Conservation (phyloP, 2,329 filamentous ascomycete species). For the Lomentospora prolificans region DNA sequence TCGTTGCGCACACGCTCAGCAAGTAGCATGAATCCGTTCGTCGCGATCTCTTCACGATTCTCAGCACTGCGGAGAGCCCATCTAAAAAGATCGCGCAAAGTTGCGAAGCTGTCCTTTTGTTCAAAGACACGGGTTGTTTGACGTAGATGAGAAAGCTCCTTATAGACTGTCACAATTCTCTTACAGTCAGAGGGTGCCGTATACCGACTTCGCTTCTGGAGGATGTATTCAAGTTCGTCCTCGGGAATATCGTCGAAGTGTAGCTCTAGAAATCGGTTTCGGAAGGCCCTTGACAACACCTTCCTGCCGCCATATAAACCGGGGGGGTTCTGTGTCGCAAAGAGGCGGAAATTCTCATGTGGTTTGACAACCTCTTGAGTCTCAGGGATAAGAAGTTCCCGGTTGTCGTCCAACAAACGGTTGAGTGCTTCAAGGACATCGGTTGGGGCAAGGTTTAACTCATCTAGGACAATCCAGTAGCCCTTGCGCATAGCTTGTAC, state of each 20-base stretch:
- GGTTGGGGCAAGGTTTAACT: slow-evolving; percentile 91
- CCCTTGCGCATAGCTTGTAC: slow-evolving; percentile 88
- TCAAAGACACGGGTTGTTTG: slow-evolving; percentile 91
- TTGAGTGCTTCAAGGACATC: slow-evolving; percentile 96
- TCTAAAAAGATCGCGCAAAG: slow-evolving; percentile 85
- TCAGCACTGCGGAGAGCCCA: slow-evolving; percentile 86
- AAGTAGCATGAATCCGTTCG: slow-evolving; percentile 92
- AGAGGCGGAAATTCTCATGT: slow-evolving; percentile 93
- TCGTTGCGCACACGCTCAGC: slow-evolving; percentile 89
- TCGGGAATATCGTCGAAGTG: slow-evolving; percentile 98
- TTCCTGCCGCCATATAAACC: slow-evolving; percentile 94
- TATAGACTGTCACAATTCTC: slow-evolving; percentile 87
- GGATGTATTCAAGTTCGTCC: slow-evolving; percentile 81
- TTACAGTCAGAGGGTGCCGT: slow-evolving; percentile 85
- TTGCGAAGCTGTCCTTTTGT: slow-evolving; percentile 95
- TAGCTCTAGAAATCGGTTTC: slow-evolving; percentile 91
- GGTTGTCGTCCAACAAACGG: slow-evolving; percentile 87
- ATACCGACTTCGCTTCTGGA: slow-evolving; percentile 77
- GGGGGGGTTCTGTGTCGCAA: slow-evolving; percentile 94
- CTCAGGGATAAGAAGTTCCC: slow-evolving; percentile 90
- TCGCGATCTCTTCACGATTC: slow-evolving; percentile 76
- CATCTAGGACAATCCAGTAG: slow-evolving; percentile 96
- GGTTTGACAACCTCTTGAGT: slow-evolving; percentile 90
- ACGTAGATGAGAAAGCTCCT: slow-evolving; percentile 78
- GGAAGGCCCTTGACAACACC: slow-evolving; percentile 83